A percentile compares a stretch with the other conserved stretches of the same genome.
Evolutionary conservation across 495 filamentous ascomycete species (phyloP).

Genomic region (Neurospora sp.): DNA sequence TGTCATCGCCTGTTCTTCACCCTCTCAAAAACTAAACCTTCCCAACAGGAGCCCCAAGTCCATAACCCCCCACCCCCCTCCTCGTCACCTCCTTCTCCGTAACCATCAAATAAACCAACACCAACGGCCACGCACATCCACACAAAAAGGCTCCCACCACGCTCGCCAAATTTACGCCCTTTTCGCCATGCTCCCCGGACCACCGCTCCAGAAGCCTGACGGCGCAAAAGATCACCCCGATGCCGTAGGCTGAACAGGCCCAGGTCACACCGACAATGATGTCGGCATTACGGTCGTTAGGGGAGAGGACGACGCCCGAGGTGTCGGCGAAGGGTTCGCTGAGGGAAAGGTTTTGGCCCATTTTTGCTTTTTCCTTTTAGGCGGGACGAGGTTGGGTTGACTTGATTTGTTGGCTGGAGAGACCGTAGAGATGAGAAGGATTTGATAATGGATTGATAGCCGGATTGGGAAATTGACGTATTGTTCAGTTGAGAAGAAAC

Average conservation of each 20-base stretch:
- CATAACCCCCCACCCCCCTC: background rate
- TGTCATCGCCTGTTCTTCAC: too few species aligned
- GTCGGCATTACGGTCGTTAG: constrained; percentile 14
- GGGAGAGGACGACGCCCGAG: constrained; percentile 13
- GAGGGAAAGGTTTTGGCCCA: constrained; percentile 25
- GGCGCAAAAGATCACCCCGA: constrained; percentile 27
- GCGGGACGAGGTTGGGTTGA: too few species aligned
- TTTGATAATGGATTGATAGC: too few species aligned
- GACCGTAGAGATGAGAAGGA: too few species aligned
- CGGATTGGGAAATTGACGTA: too few species aligned
- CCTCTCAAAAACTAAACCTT: background rate
- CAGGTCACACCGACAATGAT: constrained; percentile 25
- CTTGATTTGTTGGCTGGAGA: too few species aligned
- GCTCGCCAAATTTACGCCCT: background rate
- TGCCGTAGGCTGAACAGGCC: constrained; percentile 21
- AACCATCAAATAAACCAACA: background rate
- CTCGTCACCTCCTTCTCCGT: background rate
- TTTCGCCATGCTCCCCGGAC: constrained; percentile 20
- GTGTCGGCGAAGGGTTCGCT: constrained; percentile 19
- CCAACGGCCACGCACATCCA: background rate
- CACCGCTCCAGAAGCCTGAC: constrained; percentile 23
- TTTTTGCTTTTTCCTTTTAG: too few species aligned
- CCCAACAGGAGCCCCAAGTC: background rate
- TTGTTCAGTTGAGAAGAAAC: too few species aligned
- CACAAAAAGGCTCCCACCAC: background rate